Conservation (phyloP, 225 moss, liverwort and hornwort species). For the Pseudoscleropodium purum region DNA sequence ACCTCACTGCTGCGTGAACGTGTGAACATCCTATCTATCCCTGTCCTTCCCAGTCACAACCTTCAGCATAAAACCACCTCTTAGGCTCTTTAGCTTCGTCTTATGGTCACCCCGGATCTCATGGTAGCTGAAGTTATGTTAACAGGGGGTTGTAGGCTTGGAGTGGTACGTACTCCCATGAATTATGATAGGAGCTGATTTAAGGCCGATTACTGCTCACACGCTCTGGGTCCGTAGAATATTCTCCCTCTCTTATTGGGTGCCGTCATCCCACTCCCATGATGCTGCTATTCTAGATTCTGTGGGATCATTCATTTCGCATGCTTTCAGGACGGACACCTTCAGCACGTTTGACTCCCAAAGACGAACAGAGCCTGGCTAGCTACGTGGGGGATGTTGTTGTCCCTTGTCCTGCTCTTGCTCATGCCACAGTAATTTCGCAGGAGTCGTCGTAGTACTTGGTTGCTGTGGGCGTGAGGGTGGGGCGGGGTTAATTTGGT, state of each 20-base stretch:
- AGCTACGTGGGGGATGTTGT: not conserved
- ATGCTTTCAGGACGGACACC: constrained; percentile 24
- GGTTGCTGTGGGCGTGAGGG: constrained; percentile 2
- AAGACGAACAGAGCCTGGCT: not conserved
- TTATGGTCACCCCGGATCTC: not conserved
- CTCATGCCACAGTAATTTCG: not conserved
- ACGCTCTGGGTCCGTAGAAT: not conserved
- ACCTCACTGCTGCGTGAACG: not conserved
- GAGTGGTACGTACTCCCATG: not conserved
- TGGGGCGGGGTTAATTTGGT: not conserved
- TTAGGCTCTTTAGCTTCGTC: not conserved
- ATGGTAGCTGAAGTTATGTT: not conserved
- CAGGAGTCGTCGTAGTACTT: not conserved
- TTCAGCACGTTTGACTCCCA: constrained; percentile 11
- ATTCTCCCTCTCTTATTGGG: constrained; percentile 16
- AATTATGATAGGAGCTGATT: not conserved
- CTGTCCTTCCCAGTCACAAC: not conserved
- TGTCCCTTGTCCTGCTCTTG: constrained; percentile 3
- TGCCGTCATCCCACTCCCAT: constrained; percentile 15
- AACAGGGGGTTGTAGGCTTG: not conserved
- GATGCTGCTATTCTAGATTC: constrained; percentile 28
- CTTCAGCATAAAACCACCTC: not conserved
- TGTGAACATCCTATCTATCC: not conserved
- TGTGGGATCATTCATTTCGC: constrained; percentile 32
- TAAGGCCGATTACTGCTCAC: not conserved